Evolutionary conservation across 768 basidiomycete genomes (phyloP).

Genomic region (Pulveroboletus sp.): DNA sequence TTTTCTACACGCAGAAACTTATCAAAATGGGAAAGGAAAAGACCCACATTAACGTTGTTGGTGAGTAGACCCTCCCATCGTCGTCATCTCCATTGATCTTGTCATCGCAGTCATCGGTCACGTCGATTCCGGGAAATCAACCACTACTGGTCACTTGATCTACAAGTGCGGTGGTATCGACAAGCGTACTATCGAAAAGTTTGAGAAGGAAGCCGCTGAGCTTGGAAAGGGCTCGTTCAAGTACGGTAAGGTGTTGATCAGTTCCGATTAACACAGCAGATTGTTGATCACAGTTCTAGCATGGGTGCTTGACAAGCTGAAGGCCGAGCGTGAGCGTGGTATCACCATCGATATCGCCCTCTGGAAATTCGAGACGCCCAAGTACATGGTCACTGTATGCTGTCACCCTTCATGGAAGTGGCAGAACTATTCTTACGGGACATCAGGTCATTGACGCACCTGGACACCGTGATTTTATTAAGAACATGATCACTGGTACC

Average conservation of each 20-base stretch:
- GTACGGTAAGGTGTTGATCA: slow-evolving; percentile 65
- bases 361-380: slow-evolving; percentile 99
- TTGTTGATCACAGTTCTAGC: slow-evolving; percentile 51
- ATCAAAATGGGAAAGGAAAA: slow-evolving; percentile 95
- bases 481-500: slow-evolving; percentile 99
- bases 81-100: slow-evolving; percentile 22
- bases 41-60: slow-evolving; percentile 96
- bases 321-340: slow-evolving; percentile 99
- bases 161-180: slow-evolving; percentile 99
- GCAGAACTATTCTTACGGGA: slow-evolving; percentile 3
- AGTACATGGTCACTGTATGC: slow-evolving; percentile 87
- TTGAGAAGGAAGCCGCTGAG: slow-evolving; percentile 99
- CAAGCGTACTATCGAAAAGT: slow-evolving; percentile 99
- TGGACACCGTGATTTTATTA: slow-evolving; percentile 99
- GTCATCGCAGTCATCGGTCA: slow-evolving; percentile 83
- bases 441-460: slow-evolving; percentile 96
- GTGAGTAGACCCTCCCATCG: slow-evolving; percentile 45
- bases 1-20: slow-evolving; percentile 41
- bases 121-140: slow-evolving; percentile 99
- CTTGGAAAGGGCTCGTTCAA: slow-evolving; percentile 99
- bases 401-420: background rate
- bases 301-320: slow-evolving; percentile 99
- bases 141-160: slow-evolving; percentile 99
- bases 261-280: slow-evolving; percentile 8
- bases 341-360: slow-evolving; percentile 99